Evolutionary conservation across 2,329 filamentous ascomycete genomes (phyloP).

Genomic region (Cercospora citrullina): DNA sequence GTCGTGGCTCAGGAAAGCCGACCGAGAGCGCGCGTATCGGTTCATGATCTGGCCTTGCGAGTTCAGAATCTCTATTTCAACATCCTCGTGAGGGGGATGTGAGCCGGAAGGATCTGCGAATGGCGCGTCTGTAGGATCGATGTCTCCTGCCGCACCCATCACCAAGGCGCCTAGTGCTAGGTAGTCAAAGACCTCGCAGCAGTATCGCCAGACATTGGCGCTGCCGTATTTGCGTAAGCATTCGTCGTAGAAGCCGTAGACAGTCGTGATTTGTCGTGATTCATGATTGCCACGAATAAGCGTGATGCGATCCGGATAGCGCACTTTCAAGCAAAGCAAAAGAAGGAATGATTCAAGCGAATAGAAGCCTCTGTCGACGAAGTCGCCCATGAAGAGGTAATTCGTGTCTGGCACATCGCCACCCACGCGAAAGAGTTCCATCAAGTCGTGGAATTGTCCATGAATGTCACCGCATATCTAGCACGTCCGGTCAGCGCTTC

Average conservation of each 20-base stretch:
- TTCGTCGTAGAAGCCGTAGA: conserved; percentile 98
- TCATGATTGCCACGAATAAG: conserved; percentile 79
- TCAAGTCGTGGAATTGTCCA: conserved; percentile 97
- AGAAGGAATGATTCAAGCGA: conserved; percentile 95
- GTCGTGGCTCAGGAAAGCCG: conserved; percentile 19
- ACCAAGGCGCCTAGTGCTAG: conserved; percentile 86
- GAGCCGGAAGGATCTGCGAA: conserved; percentile 51
- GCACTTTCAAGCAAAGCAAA: conserved; percentile 91
- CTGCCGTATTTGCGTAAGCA: conserved; percentile 94
- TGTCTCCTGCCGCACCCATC: conserved; percentile 72
- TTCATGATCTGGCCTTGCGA: conserved; percentile 77
- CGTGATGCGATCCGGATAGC: conserved; percentile 95
- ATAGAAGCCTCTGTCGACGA: conserved; percentile 97
- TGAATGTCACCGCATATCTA: conserved; percentile 96
- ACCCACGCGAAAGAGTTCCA: conserved; percentile 98
- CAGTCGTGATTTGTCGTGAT: conserved; percentile 93
- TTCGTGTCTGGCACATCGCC: conserved; percentile 97
- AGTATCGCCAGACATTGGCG: conserved; percentile 93
- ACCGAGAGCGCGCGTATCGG: conserved; percentile 59
- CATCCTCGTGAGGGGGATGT: conserved; percentile 61
- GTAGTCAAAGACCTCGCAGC: conserved; percentile 97
- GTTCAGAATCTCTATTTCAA: conserved; percentile 92
- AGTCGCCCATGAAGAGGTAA: conserved; percentile 96
- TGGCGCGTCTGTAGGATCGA: conserved; percentile 61
- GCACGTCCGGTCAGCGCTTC: conserved; percentile 18